Base-by-base conservation (phyloP, 2,329 filamentous ascomycete genomes). In the Epicoccum nigrum region DNA sequence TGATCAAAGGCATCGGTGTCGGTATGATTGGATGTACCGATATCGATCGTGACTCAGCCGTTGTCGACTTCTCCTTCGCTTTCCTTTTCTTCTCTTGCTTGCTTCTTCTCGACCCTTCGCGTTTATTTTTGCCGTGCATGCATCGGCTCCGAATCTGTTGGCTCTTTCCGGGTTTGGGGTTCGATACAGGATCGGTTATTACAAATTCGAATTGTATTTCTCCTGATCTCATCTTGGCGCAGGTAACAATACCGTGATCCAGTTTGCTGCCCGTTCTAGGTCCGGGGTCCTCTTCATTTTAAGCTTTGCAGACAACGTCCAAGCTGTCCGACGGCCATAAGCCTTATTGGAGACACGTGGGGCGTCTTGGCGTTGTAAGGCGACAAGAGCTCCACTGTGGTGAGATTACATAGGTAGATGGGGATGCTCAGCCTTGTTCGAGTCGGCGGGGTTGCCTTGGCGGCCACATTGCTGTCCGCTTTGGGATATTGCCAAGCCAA, bases 81-180 rank as follows among this genome's bases (percentile, higher is more conserved):
- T 15, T 27, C 13, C 40, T 48, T 23, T 39, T 56, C n/a, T 40
- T 47, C 21, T 56, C 45, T 17, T 38, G 37, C 20, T 47, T 19
- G 3, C 52, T 53, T 13, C 56, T 43, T 15, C 59, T 51, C 7
- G 59, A 62, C 7, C 33, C 47, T 27, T 47, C 55, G 7, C 57
- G 59, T 37, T 60, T 60, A 51, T 60, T 62, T 27, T 45, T 57
- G 19, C 59, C 59, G 28, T 56, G 55, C 59, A 62, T 58, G 32
- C 59, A 60, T 16, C 44, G 53, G 34, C 57, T 58, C 15, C 59
- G 59, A 8, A 62, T 60, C 12, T 48, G 51, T 8, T 33, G 27
- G 19, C 53, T 46, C n/a, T 59, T 51, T 15, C 34, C 51, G 7
- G 52, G 40, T 30, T 54, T 56, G 4, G 47, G 46, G n/a, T 49